phyloP scores from a whole-genome alignment of 2,329 filamentous ascomycete genomes.

The Calonectria multiphialidica region DNA sequence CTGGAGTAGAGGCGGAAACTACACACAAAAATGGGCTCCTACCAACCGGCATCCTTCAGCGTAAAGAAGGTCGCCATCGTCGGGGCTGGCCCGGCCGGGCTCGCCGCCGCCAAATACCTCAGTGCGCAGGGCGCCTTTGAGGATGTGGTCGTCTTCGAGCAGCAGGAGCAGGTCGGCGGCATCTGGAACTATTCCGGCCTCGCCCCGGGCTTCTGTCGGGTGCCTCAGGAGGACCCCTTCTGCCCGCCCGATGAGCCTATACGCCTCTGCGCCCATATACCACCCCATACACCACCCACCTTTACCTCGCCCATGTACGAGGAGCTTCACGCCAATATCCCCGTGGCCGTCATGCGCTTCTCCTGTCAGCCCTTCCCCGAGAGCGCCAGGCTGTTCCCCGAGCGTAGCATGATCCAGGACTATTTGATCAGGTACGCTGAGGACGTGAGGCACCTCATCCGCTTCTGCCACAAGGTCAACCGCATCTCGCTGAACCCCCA shows the following conservation, averaged over 20 bases:
- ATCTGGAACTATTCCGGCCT: constrained; percentile 84
- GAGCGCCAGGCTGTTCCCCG: constrained; percentile 79
- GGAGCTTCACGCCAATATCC: constrained; percentile 87
- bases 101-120: constrained; percentile 85
- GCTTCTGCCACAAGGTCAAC: constrained; percentile 78
- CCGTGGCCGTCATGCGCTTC: constrained; percentile 83
- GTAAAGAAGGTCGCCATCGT: constrained; percentile 80
- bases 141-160: constrained; percentile 83
- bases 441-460: constrained; percentile 75
- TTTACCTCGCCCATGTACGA: constrained; percentile 91
- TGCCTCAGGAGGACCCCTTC: constrained; percentile 79
- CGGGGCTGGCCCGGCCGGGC: constrained; percentile 84
- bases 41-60: constrained; percentile 52
- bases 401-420: constrained; percentile 75
- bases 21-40: constrained; percentile 45
- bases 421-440: constrained; percentile 81
- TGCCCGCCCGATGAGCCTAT: constrained; percentile 73
- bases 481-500: constrained; percentile 58
- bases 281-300: constrained; percentile 61
- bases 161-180: constrained; percentile 81
- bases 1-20: constrained; percentile 7
- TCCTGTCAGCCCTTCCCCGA: constrained; percentile 76
- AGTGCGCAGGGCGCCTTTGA: constrained; percentile 75
- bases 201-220: constrained; percentile 58
- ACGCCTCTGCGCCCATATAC: constrained; percentile 52